phyloP scores from a whole-genome alignment of 345 rosid genomes.

The Syzygium oleosum region DNA sequence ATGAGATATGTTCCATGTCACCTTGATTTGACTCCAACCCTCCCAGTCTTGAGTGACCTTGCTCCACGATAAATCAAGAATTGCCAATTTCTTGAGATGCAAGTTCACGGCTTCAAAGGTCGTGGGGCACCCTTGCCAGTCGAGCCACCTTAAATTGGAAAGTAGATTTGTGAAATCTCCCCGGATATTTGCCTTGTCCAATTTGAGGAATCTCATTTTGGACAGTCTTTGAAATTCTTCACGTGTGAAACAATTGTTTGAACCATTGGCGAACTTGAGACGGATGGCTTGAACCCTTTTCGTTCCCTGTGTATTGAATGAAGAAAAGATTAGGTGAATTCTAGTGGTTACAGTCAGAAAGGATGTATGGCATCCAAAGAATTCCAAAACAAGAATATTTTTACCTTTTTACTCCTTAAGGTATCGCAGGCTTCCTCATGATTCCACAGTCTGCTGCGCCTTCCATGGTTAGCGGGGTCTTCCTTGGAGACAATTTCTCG shows the following conservation, averaged over 20 bases:
- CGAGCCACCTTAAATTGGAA: background rate
- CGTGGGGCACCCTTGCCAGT: background rate
- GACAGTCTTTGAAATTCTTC: background rate
- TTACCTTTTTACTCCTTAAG: background rate
- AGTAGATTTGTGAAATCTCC: background rate
- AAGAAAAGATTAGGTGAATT: background rate
- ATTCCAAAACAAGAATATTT: background rate
- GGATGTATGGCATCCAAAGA: too few species aligned
- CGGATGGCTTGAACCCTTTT: background rate
- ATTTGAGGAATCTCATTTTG: background rate
- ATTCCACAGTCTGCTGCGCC: background rate
- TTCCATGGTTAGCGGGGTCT: background rate
- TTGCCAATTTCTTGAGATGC: background rate
- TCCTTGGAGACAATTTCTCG: background rate
- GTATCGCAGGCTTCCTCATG: background rate
- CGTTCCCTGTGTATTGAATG: background rate
- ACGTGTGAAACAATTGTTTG: background rate
- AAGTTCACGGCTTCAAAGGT: background rate
- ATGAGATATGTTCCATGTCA: background rate
- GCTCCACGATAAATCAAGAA: background rate
- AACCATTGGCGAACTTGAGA: background rate
- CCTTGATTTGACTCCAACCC: background rate
- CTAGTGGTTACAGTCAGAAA: background rate
- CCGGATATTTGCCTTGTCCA: background rate
- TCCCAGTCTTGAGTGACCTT: background rate